Evolutionary conservation across 495 filamentous ascomycete species (phyloP), one percentile per base, ranked within the genome.

Genomic region (Podospora sp.): DNA sequence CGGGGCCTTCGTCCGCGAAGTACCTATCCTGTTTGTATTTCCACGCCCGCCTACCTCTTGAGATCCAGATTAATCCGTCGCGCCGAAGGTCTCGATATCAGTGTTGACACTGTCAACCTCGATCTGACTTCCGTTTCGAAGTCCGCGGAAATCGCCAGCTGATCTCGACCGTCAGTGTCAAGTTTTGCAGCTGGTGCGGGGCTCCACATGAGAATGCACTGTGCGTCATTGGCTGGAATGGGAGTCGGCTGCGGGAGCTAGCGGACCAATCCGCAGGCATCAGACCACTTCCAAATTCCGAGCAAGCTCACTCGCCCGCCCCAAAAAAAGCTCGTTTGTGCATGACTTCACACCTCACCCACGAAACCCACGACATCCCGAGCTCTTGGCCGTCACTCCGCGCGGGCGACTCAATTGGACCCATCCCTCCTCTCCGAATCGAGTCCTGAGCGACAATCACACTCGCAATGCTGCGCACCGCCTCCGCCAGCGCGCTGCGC

Each of bases 391-490:
- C 68, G 65, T 69, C 71, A 72, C 64, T 71, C 69, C 70, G 40
- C 69, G 69, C 76, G 69, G 75, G 68, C 71, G 56, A 65, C 66
- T 75, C 75, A 81, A 81, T 81, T 77, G 75, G 72, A 73, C 74
- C 71, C 66, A 78, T 80, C 80, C 80, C 79, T 79, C 69, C 75
- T 79, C 77, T 29, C 60, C 27, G 55, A 69, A 62, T 63, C 71
- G 63, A 73, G 65, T 68, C 69, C 67, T 63, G 71, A 71, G 27
- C 63, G 51, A 57, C 63, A 21, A 18, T 46, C 26, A 60, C 46
- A 72, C 60, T 50, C 70, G 78, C 60, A 27, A 82, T 81, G 80
- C 69, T 82, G 71, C 78, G 80, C 73, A 79, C 75, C 65, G 67
- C 77, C 27, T 63, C 76, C 65, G 68, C 76, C 63, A 72, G 74